Evolutionary conservation across 2,329 filamentous ascomycete genomes (phyloP).

Genomic region (Talaromyces amestolkiae): DNA sequence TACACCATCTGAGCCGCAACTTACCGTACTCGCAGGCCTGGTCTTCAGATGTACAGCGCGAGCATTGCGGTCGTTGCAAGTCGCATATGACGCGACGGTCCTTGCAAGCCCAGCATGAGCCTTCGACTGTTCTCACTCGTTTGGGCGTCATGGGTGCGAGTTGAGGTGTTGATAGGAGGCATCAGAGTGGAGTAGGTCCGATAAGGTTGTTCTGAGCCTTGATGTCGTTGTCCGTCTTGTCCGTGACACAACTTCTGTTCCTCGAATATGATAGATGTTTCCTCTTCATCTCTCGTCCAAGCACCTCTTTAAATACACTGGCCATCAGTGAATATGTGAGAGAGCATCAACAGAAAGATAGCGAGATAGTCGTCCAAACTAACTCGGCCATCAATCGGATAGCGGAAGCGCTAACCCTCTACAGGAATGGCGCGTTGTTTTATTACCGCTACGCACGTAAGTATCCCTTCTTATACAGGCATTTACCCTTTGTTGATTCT

Average conservation of each 20-base stretch:
- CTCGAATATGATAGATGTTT: not conserved
- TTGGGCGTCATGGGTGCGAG: constrained; percentile 24
- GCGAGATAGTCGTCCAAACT: constrained; percentile 7
- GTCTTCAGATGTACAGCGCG: constrained; percentile 32
- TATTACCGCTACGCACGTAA: not conserved
- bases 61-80: constrained; percentile 39
- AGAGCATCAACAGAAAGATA: not conserved
- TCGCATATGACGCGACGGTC: constrained; percentile 48
- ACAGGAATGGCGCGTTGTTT: not conserved
- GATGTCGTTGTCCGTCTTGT: not conserved
- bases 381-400: constrained; percentile 3
- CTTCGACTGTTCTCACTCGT: constrained; percentile 32
- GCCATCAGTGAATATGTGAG: too few species aligned
- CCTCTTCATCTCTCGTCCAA: not conserved
- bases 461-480: not conserved
- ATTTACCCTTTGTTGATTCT: not conserved
- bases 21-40: constrained; percentile 39
- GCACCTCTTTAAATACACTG: not conserved
- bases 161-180: not conserved
- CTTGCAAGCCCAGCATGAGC: constrained; percentile 49
- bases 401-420: constrained; percentile 3
- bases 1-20: constrained; percentile 45
- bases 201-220: not conserved
- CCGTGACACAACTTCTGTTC: not conserved
- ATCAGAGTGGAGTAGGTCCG: constrained; percentile 2